Conservation (phyloP, 805 yeast species). For the Candida montana region DNA sequence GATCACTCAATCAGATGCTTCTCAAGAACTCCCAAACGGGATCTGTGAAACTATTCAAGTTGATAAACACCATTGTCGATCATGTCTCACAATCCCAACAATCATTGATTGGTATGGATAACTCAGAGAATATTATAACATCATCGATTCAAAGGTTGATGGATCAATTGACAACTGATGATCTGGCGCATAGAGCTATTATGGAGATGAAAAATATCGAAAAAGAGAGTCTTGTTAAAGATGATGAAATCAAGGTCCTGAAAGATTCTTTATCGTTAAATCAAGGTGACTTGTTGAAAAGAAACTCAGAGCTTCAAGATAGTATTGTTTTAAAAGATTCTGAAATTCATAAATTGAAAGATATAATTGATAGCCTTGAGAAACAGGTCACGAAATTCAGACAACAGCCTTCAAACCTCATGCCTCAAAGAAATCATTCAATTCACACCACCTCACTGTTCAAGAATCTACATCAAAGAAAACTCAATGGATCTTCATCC, state of each 20-base stretch:
- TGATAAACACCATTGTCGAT: slow-evolving; percentile 43
- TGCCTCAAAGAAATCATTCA: not conserved
- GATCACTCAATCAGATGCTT: slow-evolving; percentile 48
- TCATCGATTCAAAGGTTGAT: slow-evolving; percentile 60
- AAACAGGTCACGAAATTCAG: slow-evolving; percentile 14
- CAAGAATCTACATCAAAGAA: slow-evolving; percentile 6
- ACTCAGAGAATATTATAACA: slow-evolving; percentile 44
- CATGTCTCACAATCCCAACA: slow-evolving; percentile 35
- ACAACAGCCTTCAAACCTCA: not conserved
- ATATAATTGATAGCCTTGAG: slow-evolving; percentile 56
- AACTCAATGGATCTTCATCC: not conserved
- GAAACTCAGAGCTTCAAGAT: slow-evolving; percentile 46
- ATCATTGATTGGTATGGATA: slow-evolving; percentile 32
- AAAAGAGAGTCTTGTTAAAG: slow-evolving; percentile 36
- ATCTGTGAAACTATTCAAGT: slow-evolving; percentile 42
- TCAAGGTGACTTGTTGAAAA: slow-evolving; percentile 33
- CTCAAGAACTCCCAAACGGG: slow-evolving; percentile 40
- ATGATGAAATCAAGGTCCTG: slow-evolving; percentile 12
- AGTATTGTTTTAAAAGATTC: slow-evolving; percentile 60
- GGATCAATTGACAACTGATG: slow-evolving; percentile 67
- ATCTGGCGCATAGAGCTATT: slow-evolving; percentile 62
- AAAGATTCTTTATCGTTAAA: slow-evolving; percentile 9
- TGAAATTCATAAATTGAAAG: slow-evolving; percentile 48
- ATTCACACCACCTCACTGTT: slow-evolving; percentile 4
- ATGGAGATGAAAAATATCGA: slow-evolving; percentile 43